Base-by-base conservation (phyloP, 2,329 filamentous ascomycete species). In the Chalaropsis thielavioides region DNA sequence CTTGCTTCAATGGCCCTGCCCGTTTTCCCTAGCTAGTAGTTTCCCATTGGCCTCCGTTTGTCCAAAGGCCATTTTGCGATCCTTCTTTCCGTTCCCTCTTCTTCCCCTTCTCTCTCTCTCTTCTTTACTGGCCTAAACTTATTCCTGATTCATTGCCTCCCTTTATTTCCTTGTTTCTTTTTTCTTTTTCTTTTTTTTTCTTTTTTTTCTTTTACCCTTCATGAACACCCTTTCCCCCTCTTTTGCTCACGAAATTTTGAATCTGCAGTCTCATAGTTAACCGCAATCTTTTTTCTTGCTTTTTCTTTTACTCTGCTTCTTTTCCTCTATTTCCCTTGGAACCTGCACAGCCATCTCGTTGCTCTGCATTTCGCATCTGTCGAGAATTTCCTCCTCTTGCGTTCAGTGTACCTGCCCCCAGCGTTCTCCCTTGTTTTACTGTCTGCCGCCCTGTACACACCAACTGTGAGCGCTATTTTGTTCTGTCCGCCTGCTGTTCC, bases 301-400 rank as follows among this genome's bases (percentile, higher is more conserved):
- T 15, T 51, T 51, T 24, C 44, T 11, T 31, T 46, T 35, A 4
- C 35, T 59, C 35, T 64, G 17, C 35, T 19, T 22, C 19, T 46
- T 44, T 40, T 22, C 27, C 61, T 40, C 49, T 7, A n/a, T 56
- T 51, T 40, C 43, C 46, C 40, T 63, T 54, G 31, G 27, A 43
- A 17, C 13, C 35, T 54, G 61, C 61, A 40, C 61, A 40, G 35
- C 49, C 49, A 40, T 62, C 61, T 49, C 27, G 46, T 24, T 63
- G 31, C 49, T 49, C 49, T 43, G 31, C 35, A 24, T 63, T 54
- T 54, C 49, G 49, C 61, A 63, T 43, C 61, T 54, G 24, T 31
- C 35, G 44, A 38, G 35, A 56, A 40, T 56, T 63, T 54, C 54
- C 54, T 58, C 51, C 51, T 58, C 51, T 58, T n/a, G 17, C 27